Evolutionary conservation across 2,329 filamentous ascomycete genomes (phyloP).

Genomic region (Exophiala spinifera): DNA sequence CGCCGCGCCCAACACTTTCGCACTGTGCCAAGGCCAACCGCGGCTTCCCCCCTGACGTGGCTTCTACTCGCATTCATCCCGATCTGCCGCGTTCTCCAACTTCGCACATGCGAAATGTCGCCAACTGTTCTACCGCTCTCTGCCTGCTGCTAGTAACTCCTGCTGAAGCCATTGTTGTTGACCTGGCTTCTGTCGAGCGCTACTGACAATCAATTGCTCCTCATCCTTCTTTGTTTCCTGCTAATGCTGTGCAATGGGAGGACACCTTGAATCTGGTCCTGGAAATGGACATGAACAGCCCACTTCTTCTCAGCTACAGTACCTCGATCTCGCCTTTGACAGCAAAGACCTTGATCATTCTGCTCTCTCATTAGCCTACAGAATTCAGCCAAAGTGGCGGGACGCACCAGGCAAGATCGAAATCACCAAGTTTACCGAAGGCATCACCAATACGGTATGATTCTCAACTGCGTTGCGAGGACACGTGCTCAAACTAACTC

Average conservation of each 20-base stretch:
- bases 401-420: constrained; percentile 70
- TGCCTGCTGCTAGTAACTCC: no score
- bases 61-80: neutral
- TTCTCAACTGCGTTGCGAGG: constrained; percentile 10
- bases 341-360: constrained; percentile 73
- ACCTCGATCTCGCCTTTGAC: constrained; percentile 76
- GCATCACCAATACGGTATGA: constrained; percentile 89
- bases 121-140: neutral
- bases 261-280: constrained; percentile 1
- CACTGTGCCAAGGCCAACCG: neutral
- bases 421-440: constrained; percentile 90
- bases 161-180: no score
- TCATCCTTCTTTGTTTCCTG: neutral
- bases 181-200: neutral
- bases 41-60: neutral
- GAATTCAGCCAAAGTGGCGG: constrained; percentile 80
- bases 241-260: constrained; percentile 19
- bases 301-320: constrained; percentile 9
- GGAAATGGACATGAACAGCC: constrained; percentile 10
- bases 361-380: constrained; percentile 72
- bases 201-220: neutral
- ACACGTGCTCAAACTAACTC: constrained; percentile 30
- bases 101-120: neutral
- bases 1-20: neutral
- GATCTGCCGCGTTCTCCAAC: neutral